Conservation (phyloP, 768 basidiomycete genomes). For the Tricholoma matsutake region DNA sequence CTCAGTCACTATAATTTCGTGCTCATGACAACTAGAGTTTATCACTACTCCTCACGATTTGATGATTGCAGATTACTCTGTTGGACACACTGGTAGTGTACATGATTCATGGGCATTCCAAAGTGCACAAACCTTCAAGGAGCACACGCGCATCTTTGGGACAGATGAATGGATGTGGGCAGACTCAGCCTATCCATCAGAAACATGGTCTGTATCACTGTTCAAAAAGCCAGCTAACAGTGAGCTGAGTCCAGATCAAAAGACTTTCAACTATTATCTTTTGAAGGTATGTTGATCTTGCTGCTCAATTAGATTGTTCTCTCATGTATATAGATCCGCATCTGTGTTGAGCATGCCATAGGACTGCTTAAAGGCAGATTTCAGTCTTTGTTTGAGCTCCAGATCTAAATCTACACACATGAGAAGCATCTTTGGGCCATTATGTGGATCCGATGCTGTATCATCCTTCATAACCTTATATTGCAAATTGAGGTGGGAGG, state of each 20-base stretch:
- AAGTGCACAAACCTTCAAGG: constrained; percentile 11
- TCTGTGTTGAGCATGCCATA: constrained; percentile 24
- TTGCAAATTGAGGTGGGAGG: constrained; percentile 2
- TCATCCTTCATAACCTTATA: constrained; percentile 23
- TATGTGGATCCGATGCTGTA: constrained; percentile 13
- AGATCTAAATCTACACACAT: constrained; percentile 11
- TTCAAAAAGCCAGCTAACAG: constrained; percentile 8
- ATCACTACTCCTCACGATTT: constrained; percentile 15
- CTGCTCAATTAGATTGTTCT: background rate
- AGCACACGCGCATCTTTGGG: constrained; percentile 15
- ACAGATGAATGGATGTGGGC: constrained; percentile 28
- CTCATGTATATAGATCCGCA: constrained; percentile 7
- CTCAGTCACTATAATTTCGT: background rate
- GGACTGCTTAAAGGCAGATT: constrained; percentile 25
- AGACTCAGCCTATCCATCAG: constrained; percentile 29
- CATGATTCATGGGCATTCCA: constrained; percentile 24
- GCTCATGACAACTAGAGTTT: background rate
- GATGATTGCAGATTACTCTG: constrained; percentile 7
- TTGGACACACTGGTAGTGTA: background rate
- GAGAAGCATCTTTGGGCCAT: constrained; percentile 14
- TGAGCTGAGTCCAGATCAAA: constrained; percentile 13
- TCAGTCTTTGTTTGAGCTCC: constrained; percentile 20
- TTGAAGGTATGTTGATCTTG: constrained; percentile 12
- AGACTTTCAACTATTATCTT: constrained; percentile 1
- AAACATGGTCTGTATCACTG: background rate